Evolutionary conservation across 2,329 filamentous ascomycete genomes (phyloP).

Genomic region (Colletotrichum incanum): DNA sequence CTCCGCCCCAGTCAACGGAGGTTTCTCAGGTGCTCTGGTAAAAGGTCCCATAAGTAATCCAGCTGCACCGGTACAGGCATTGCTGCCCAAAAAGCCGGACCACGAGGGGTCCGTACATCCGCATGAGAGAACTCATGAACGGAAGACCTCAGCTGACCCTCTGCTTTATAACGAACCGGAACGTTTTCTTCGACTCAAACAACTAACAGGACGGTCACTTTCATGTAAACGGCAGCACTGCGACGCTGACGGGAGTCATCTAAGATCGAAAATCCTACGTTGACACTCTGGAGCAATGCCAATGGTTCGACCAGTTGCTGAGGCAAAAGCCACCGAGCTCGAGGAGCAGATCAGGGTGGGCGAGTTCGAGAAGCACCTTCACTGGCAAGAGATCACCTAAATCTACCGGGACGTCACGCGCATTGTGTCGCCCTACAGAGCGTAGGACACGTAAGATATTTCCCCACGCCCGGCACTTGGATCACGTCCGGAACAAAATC

Average conservation of each 20-base stretch:
- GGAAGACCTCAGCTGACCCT: too few relatives aligned
- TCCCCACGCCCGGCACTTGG: background rate
- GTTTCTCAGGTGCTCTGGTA: background rate
- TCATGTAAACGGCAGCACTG: too few relatives aligned
- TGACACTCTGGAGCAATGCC: background rate
- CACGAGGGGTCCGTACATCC: too few relatives aligned
- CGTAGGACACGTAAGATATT: background rate
- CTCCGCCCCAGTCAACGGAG: background rate
- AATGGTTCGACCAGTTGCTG: background rate
- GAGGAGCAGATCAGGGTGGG: background rate
- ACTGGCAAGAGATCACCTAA: background rate
- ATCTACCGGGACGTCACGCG: background rate
- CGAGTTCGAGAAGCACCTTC: background rate
- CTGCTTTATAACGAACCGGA: too few relatives aligned
- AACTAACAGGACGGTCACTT: too few relatives aligned
- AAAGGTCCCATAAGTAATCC: too few relatives aligned
- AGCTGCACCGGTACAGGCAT: too few relatives aligned
- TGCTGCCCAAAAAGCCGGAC: too few relatives aligned
- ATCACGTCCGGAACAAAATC: background rate
- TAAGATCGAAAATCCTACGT: background rate
- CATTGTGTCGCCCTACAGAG: background rate
- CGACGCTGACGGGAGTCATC: too few relatives aligned
- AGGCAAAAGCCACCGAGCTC: background rate
- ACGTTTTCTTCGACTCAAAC: too few relatives aligned
- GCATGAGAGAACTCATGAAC: too few relatives aligned